Base-by-base conservation (phyloP, 192 early-diverging fungal genomes). In the Gonapodya prolifera region DNA sequence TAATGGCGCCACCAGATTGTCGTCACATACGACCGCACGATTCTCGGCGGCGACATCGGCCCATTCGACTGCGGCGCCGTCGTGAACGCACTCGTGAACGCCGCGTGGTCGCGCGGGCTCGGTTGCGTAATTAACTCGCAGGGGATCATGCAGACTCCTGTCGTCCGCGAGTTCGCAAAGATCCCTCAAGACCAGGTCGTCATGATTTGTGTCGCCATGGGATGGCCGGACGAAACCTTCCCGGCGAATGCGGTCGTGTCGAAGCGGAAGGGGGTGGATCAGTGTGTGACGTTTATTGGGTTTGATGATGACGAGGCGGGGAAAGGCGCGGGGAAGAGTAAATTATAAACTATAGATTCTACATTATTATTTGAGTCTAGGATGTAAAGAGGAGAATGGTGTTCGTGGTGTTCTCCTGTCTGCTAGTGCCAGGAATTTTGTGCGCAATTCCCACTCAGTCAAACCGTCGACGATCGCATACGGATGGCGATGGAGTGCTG, bases 151-250 rank as follows among this genome's bases (percentile, higher is more conserved):
- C 71, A 73, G 71, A 73, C 28, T 13, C 71, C 71, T 32, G 71
- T 73, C 8, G 71, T 73, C 18, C 18, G 71, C 2, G 71, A 73
- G 71, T 32, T 30, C 31, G 71, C 71, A 2, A 32, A 32, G 8
- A 73, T 73, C 31, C 71, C 71, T 18, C 8, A 18, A 2, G 71
- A 73, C 71, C 71, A 73, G 71, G 71, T 73, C 18, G 32, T 73
- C 71, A 73, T 73, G 71, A 73, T 73, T 32, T 73, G 71, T 32
- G 71, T 73, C 28, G 71, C 71, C 8, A 73, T 73, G 71, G 71
- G 71, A 32, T 73, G 71, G 71, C 71, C 71, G 2, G 71, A 73
- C 31, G 71, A 73, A 29, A 16, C 18, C 2, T 73, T 73, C 71
- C 71, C 71, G 31, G 71, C 71, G 8, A 73, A 73, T 29, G 71